These are phyloP conservation scores for Pseudocercospora eumusae DNA, from an alignment of 2,329 filamentous ascomycete genomes.

Conservation along the genomic window DNA sequence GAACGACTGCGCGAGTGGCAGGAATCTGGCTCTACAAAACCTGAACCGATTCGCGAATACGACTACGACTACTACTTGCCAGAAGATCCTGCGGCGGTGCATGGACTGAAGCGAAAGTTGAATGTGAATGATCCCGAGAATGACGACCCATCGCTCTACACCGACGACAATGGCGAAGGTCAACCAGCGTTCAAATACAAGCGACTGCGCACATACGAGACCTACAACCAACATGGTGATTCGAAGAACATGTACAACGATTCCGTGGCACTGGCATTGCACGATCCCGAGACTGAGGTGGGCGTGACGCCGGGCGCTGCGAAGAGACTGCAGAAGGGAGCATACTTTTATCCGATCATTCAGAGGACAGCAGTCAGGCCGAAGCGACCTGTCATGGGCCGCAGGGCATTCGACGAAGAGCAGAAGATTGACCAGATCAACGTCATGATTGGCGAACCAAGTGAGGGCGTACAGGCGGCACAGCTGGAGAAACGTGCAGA, in stretches of 20 bases:
- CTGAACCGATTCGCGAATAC: conserved; percentile 56
- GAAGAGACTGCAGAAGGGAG: conserved; percentile 52
- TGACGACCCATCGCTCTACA: conserved; percentile 55
- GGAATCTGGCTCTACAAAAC: conserved; percentile 52
- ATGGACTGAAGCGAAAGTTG: conserved; percentile 59
- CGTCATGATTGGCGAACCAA: conserved; percentile 29
- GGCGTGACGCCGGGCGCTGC: conserved; percentile 39
- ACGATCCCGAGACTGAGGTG: conserved; percentile 49
- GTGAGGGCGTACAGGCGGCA: conserved; percentile 18
- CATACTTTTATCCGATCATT: conserved; percentile 64
- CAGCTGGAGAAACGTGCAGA: conserved; percentile 19
- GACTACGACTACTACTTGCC: conserved; percentile 64
- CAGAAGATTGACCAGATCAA: conserved; percentile 33
- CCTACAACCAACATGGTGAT: conserved; percentile 55
- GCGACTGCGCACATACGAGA: conserved; percentile 62
- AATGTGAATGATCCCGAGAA: conserved; percentile 55
- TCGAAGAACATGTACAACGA: conserved; percentile 57
- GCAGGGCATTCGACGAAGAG: conserved; percentile 40
- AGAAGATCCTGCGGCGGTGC: conserved; percentile 50
- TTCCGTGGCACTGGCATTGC: conserved; percentile 58
- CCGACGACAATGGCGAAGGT: conserved; percentile 43
- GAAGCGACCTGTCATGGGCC: conserved; percentile 51
- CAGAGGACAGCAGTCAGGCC: conserved; percentile 57
- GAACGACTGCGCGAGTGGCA: conserved; percentile 51
- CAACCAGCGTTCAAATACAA: conserved; percentile 56